Conservation (phyloP, 1,284 basidiomycete species). For the Leucoagaricus sp. region DNA sequence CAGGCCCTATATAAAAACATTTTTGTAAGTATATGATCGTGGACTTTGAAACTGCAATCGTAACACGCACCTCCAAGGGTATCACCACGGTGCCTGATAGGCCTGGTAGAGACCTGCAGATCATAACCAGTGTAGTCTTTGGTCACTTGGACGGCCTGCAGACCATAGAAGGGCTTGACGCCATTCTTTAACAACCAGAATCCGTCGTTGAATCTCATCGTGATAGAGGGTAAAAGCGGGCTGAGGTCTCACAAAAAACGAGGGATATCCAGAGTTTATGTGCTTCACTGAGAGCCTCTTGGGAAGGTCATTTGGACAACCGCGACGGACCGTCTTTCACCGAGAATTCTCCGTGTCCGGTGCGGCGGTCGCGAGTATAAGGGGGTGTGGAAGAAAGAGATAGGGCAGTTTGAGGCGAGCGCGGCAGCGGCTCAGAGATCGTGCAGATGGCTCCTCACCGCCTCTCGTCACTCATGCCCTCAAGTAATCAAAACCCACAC, state of each 20-base stretch:
- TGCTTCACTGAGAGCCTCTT: background rate
- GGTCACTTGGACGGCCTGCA: constrained; percentile 52
- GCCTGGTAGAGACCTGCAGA: constrained; percentile 64
- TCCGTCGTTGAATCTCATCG: constrained; percentile 61
- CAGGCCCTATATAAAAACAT: constrained; percentile 42
- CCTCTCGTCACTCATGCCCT: too few relatives aligned
- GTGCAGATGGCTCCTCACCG: too few relatives aligned
- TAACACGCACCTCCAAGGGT: constrained; percentile 63
- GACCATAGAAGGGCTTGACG: constrained; percentile 59
- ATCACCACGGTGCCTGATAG: constrained; percentile 68
- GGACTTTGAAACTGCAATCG: background rate
- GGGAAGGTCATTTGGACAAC: constrained; percentile 9
- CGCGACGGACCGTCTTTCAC: constrained; percentile 3
- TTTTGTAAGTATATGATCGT: background rate
- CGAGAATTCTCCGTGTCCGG: constrained; percentile 7
- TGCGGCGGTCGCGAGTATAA: background rate
- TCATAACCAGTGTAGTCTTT: constrained; percentile 50
- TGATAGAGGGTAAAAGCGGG: background rate
- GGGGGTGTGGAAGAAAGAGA: background rate
- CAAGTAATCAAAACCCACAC: too few relatives aligned
- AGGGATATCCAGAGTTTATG: background rate
- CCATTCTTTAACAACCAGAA: constrained; percentile 70
- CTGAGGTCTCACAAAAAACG: background rate
- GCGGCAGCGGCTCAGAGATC: background rate
- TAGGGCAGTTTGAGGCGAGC: background rate